Percentiles rank a stretch among this genome's conserved stretches.
Conservation (phyloP, 371 early-diverging fungal species). For the Mucor plumbeus region DNA sequence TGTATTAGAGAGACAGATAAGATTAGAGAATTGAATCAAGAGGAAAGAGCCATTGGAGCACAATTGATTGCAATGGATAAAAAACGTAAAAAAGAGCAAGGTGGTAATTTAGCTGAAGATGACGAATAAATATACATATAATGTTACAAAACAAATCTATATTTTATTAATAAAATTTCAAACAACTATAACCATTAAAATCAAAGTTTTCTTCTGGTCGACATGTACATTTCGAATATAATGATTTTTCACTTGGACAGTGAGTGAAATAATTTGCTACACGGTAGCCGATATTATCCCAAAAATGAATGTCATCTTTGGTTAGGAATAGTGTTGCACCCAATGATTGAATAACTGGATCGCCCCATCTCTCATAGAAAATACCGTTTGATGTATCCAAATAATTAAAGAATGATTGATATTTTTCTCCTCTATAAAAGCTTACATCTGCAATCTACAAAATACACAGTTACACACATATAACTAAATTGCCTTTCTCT, state of each 20-base stretch:
- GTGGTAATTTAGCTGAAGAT: neutral
- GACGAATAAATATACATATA: constrained; percentile 9
- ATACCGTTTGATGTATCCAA: constrained; percentile 87
- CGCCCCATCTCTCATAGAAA: constrained; percentile 88
- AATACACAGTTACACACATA: neutral
- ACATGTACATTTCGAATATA: constrained; percentile 42
- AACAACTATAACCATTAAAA: constrained; percentile 47
- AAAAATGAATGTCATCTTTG: constrained; percentile 50
- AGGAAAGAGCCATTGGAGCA: constrained; percentile 19
- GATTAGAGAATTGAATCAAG: constrained; percentile 20
- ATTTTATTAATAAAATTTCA: constrained; percentile 31
- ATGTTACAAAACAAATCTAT: constrained; percentile 3
- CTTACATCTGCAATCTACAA: constrained; percentile 46
- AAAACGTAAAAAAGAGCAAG: constrained; percentile 8
- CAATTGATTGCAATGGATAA: constrained; percentile 27
- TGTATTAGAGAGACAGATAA: constrained; percentile 38
- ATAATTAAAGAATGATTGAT: constrained; percentile 78
- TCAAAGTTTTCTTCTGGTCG: constrained; percentile 50
- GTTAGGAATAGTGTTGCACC: constrained; percentile 43
- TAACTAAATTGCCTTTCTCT: no score
- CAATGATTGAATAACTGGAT: constrained; percentile 49
- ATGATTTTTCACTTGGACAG: constrained; percentile 35
- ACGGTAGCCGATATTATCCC: constrained; percentile 50
- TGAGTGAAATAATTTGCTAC: constrained; percentile 46
- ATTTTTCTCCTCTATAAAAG: constrained; percentile 58